Conservation (phyloP, 768 basidiomycete species). For the Boletales sp. region DNA sequence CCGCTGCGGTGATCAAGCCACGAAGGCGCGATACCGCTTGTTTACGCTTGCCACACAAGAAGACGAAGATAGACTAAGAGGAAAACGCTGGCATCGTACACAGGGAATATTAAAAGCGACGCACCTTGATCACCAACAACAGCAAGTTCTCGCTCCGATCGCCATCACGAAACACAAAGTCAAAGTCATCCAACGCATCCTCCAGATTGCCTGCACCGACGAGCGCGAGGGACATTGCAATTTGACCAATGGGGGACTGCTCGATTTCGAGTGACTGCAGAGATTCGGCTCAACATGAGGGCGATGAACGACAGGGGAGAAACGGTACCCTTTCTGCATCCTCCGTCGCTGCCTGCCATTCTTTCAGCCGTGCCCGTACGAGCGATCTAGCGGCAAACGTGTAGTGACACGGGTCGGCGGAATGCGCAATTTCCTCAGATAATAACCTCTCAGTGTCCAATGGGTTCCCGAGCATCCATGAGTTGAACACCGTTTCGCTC, state of each 20-base stretch:
- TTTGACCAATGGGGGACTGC: background rate
- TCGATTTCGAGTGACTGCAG: background rate
- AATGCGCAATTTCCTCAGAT: background rate
- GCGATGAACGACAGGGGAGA: background rate
- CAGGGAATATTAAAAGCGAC: background rate
- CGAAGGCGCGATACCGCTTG: background rate
- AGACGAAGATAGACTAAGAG: background rate
- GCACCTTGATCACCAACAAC: background rate
- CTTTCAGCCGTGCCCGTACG: background rate
- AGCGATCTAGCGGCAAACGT: background rate
- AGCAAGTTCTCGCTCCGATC: background rate
- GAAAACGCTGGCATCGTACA: no score
- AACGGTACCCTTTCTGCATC: background rate
- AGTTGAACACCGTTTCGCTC: background rate
- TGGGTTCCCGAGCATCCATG: background rate
- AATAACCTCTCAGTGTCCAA: background rate
- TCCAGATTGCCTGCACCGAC: background rate
- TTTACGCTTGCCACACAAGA: background rate
- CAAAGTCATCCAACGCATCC: background rate
- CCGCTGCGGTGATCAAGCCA: background rate
- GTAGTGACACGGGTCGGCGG: background rate
- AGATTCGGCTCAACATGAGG: background rate
- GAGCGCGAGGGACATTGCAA: slow-evolving; percentile 1
- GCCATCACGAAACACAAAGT: background rate
- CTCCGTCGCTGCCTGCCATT: background rate